These are phyloP conservation scores for Puccinia polysora DNA, from an alignment of 1,284 basidiomycete species.

Conservation along the genomic window DNA sequence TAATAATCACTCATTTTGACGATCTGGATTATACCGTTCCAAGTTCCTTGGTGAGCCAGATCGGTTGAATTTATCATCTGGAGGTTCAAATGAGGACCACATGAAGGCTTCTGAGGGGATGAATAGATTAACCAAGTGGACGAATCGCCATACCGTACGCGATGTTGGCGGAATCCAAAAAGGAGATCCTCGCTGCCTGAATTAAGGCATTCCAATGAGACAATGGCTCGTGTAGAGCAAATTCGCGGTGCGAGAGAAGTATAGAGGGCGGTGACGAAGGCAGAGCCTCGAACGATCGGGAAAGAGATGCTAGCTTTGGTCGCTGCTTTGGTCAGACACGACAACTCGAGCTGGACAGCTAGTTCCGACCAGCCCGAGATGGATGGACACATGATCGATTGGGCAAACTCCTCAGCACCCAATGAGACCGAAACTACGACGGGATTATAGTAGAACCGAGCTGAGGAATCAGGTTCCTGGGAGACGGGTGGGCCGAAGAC, in stretches of 20 bases:
- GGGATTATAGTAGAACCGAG: conserved; percentile 40
- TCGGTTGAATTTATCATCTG: conserved; percentile 13
- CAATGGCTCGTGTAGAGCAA: conserved; percentile 23
- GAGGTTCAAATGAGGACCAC: conserved; percentile 20
- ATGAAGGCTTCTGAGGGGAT: neutral
- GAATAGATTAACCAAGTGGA: conserved; percentile 42
- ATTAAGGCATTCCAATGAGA: conserved; percentile 6
- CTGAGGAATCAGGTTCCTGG: conserved; percentile 6
- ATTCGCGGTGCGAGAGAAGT: conserved; percentile 16
- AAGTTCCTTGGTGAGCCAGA: conserved; percentile 6
- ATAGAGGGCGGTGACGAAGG: conserved; percentile 36
- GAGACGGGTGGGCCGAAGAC: conserved; percentile 40
- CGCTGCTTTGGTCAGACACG: neutral
- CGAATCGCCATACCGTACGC: conserved; percentile 27
- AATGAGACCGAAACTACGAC: conserved; percentile 27
- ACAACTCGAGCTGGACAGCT: conserved; percentile 20
- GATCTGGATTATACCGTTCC: conserved; percentile 41
- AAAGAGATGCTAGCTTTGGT: conserved; percentile 1
- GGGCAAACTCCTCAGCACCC: conserved; percentile 16
- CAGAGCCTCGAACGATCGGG: conserved; percentile 36
- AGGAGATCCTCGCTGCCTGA: conserved; percentile 6
- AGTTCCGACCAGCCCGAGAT: conserved; percentile 37
- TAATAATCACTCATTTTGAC: conserved; percentile 43
- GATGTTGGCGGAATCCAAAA: conserved; percentile 36
- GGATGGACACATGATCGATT: conserved; percentile 1